Evolutionary conservation across 2,329 filamentous ascomycete species (phyloP), one percentile per base, ranked within the genome.

Genomic region (Stachybotrys elegans): DNA sequence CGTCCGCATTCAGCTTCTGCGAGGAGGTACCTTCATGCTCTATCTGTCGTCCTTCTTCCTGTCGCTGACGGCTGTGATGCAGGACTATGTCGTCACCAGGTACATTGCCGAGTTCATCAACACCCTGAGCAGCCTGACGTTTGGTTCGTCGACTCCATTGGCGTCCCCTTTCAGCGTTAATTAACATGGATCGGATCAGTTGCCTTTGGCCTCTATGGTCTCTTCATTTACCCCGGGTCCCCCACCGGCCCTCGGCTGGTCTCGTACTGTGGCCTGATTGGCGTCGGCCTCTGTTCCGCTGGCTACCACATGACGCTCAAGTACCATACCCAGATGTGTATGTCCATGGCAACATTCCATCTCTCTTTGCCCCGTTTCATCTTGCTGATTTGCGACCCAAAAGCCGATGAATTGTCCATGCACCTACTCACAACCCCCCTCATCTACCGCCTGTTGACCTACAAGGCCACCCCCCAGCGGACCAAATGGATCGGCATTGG

Each of bases 41-140:
- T 34, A 4, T n/a, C 27, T 22, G 17, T 32, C 42, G 16, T 4
- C 27, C 14, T 5, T 35, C 22, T 36, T 45, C 50, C 48, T 22
- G 41, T 43, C 9, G 12, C 13, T 31, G 19, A 12, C 35, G 25
- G 9, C 11, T 13, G 17, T 12, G n/a, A 37, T 7, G 19, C 29
- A 61, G 60, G 60, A 63, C 22, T 72, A 72, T 55, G 57, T 65
- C 8, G 52, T 72, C 12, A 71, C 68, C 8, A 55, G 63, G 17
- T 71, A 67, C 23, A 55, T 71, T 17, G 69, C 66, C 5, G 69
- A 72, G 40, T 70, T 72, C 29, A 63, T 71, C 50, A 72, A 72
- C 46, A 70, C 67, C 1, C 48, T 70, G 2, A 70, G 67, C 44
- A 72, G 67, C 43, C 48, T 67, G 1, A 50, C 61, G 4, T 71